Evolutionary conservation across 768 basidiomycete genomes (phyloP).

Genomic region (Leucocoprinus birnbaumii): DNA sequence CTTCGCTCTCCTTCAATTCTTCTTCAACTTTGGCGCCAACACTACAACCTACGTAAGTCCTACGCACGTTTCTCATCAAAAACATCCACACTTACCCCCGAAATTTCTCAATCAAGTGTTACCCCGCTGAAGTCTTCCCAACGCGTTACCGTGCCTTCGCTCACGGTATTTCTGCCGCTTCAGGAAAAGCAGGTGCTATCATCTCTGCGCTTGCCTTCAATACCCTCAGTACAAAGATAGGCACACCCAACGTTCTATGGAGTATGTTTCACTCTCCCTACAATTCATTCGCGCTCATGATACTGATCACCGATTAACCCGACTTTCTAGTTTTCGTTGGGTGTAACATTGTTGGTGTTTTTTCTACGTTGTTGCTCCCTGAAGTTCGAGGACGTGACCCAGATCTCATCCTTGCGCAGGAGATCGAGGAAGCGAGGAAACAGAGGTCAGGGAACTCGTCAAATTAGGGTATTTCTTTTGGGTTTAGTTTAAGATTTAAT

Average conservation of each 20-base stretch:
- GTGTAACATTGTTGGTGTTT: slow-evolving; percentile 57
- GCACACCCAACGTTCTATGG: slow-evolving; percentile 67
- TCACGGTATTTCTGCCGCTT: slow-evolving; percentile 73
- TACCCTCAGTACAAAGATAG: slow-evolving; percentile 53
- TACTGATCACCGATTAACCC: neutral
- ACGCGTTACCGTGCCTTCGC: slow-evolving; percentile 72
- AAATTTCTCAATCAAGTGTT: slow-evolving; percentile 40
- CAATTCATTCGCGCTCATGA: neutral
- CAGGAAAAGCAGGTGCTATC: slow-evolving; percentile 76
- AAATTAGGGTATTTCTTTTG: neutral
- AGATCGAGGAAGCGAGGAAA: slow-evolving; percentile 22
- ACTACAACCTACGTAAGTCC: slow-evolving; percentile 50
- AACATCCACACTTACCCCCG: neutral
- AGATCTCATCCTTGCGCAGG: slow-evolving; percentile 31
- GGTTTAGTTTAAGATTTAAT: too few relatives aligned
- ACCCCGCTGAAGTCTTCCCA: slow-evolving; percentile 79
- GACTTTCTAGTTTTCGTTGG: slow-evolving; percentile 56
- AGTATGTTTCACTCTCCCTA: slow-evolving; percentile 45
- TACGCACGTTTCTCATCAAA: neutral
- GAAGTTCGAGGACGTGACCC: slow-evolving; percentile 39
- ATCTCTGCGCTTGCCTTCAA: slow-evolving; percentile 75
- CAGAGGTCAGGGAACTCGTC: neutral
- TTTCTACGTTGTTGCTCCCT: slow-evolving; percentile 33
- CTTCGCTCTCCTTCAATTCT: slow-evolving; percentile 76
- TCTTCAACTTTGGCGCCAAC: slow-evolving; percentile 83